Conservation (phyloP, 1,284 basidiomycete species). For the Naganishia liquefaciens region DNA sequence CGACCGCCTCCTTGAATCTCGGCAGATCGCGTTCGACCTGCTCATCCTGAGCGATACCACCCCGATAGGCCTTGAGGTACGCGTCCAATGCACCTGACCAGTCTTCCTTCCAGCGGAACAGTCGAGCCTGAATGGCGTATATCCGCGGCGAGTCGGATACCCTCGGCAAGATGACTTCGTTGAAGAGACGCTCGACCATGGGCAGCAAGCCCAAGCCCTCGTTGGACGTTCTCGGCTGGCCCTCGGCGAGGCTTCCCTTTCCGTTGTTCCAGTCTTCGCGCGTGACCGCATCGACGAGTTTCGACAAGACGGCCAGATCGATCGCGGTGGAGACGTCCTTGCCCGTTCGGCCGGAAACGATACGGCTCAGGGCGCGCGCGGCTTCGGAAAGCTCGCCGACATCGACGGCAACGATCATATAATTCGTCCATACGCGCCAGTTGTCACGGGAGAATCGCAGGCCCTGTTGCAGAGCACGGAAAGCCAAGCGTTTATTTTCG, state of each 20-base stretch:
- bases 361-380: conserved; percentile 74
- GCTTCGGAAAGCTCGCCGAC: conserved; percentile 90
- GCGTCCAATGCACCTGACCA: conserved; percentile 78
- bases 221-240: conserved; percentile 57
- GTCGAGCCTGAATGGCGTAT: conserved; percentile 75
- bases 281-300: conserved; percentile 81
- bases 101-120: conserved; percentile 69
- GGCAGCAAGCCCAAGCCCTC: conserved; percentile 66
- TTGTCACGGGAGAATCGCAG: conserved; percentile 82
- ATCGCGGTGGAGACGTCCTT: conserved; percentile 62
- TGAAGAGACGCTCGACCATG: conserved; percentile 69
- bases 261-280: conserved; percentile 56
- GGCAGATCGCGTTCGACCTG: conserved; percentile 65
- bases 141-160: conserved; percentile 70
- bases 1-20: conserved; percentile 71
- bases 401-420: conserved; percentile 91
- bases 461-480: conserved; percentile 89
- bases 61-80: conserved; percentile 78
- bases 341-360: conserved; percentile 70
- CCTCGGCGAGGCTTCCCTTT: conserved; percentile 51
- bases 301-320: conserved; percentile 82
- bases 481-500: conserved; percentile 78
- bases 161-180: conserved; percentile 72
- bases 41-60: conserved; percentile 66
- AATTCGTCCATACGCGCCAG: conserved; percentile 99